phyloP scores from a whole-genome alignment of 352 stramenopile species.

The Globisporangium paddicum region DNA sequence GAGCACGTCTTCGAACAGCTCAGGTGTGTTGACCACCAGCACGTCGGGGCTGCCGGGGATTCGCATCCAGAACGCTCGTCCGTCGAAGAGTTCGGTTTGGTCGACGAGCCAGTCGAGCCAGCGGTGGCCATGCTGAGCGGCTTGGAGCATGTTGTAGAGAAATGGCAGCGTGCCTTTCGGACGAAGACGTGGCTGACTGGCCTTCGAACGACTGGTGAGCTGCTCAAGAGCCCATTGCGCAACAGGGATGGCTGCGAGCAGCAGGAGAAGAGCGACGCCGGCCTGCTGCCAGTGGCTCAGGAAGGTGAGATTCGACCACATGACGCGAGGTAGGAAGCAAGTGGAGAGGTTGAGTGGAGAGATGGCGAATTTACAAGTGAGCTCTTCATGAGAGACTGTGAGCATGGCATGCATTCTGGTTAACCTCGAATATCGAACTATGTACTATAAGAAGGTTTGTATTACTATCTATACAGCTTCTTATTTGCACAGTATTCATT shows the following conservation, averaged over 20 bases:
- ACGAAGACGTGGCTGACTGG: neutral
- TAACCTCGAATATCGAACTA: no score
- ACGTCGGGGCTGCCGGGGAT: neutral
- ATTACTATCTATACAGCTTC: no score
- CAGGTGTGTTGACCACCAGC: conserved; percentile 10
- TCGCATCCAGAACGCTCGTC: conserved; percentile 6
- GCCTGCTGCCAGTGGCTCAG: neutral
- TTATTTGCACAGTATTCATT: no score
- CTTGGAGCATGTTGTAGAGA: neutral
- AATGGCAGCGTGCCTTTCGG: neutral
- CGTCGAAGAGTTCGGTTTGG: conserved; percentile 2
- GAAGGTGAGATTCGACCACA: neutral
- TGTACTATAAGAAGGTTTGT: no score
- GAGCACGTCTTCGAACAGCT: conserved; percentile 20
- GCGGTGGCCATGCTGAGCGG: neutral
- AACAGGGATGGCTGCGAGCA: neutral
- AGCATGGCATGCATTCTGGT: no score
- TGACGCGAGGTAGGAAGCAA: no score
- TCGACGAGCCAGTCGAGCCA: conserved; percentile 6
- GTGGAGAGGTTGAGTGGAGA: no score
- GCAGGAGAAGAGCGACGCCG: neutral
- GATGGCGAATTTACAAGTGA: no score
- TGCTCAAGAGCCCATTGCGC: neutral
- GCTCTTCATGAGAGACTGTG: neutral
- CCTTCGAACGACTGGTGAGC: neutral